Percentiles rank a stretch among this genome's conserved stretches.
Evolutionary conservation across 768 basidiomycete species (phyloP).

Genomic region (Tubosaeta sp.): DNA sequence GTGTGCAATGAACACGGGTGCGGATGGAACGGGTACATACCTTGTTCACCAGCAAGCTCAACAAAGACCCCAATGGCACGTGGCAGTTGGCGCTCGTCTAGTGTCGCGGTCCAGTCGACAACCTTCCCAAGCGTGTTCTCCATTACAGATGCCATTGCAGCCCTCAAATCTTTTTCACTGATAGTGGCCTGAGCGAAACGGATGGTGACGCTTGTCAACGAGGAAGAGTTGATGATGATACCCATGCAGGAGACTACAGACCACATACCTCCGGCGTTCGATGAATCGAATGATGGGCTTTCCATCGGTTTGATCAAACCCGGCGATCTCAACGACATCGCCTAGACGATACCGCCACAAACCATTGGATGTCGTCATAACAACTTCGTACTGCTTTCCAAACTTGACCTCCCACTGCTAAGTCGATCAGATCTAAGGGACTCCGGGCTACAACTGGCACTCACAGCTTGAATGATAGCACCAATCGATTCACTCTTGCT

Average conservation of each 20-base stretch:
- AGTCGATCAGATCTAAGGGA: not conserved
- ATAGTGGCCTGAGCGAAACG: slow-evolving; percentile 14
- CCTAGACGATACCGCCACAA: too few relatives aligned
- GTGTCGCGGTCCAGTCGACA: too few relatives aligned
- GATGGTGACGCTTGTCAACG: slow-evolving; percentile 3
- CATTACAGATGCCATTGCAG: too few relatives aligned
- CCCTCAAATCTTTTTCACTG: too few relatives aligned
- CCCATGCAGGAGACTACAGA: too few relatives aligned
- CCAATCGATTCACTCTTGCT: not conserved
- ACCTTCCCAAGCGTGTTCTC: too few relatives aligned
- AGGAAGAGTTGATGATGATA: too few relatives aligned
- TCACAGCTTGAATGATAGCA: not conserved
- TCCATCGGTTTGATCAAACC: slow-evolving; percentile 18
- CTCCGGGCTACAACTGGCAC: not conserved
- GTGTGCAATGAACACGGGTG: too few relatives aligned
- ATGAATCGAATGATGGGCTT: slow-evolving; percentile 16
- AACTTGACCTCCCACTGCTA: slow-evolving; percentile 16
- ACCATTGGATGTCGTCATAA: slow-evolving; percentile 17
- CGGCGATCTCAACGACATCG: slow-evolving; percentile 18
- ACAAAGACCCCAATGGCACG: too few relatives aligned
- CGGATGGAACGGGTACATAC: too few relatives aligned
- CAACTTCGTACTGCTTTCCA: slow-evolving; percentile 14
- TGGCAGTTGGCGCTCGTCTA: too few relatives aligned
- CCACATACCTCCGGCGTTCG: slow-evolving; percentile 2
- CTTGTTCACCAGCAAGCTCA: too few relatives aligned